Evolutionary conservation across 139 green algal genomes (phyloP).

Genomic region (Picochlorum sp.): DNA sequence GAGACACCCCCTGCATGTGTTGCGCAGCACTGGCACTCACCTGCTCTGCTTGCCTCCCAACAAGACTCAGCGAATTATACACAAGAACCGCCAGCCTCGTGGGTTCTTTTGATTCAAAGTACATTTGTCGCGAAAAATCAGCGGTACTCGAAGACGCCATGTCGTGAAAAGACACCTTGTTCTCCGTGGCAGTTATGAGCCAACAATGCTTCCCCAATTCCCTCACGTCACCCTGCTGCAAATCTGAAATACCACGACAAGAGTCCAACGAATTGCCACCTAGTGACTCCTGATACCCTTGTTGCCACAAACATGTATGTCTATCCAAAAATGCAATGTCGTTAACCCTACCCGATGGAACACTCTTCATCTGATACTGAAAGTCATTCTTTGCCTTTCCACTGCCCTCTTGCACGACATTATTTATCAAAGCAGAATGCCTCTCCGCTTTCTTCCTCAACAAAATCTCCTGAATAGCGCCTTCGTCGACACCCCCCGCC

Average conservation of each 20-base stretch:
- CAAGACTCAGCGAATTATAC: conserved; percentile 19
- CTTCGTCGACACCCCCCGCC: conserved; percentile 36
- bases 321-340: conserved; percentile 49
- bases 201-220: conserved; percentile 31
- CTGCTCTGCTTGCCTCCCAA: conserved; percentile 2
- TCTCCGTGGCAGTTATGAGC: conserved; percentile 50
- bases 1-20: conserved; percentile 4
- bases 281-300: conserved; percentile 29
- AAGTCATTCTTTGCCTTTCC: background rate
- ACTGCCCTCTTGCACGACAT: conserved; percentile 12
- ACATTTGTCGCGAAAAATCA: conserved; percentile 34
- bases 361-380: conserved; percentile 15
- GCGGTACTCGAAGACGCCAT: conserved; percentile 16
- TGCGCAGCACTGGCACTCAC: background rate
- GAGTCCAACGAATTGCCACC: conserved; percentile 25
- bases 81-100: conserved; percentile 38
- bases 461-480: conserved; percentile 38
- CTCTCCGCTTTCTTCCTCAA: conserved; percentile 40
- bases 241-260: conserved; percentile 18
- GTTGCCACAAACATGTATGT: conserved; percentile 45
- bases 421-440: conserved; percentile 22
- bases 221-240: conserved; percentile 26
- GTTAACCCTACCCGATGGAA: conserved; percentile 33
- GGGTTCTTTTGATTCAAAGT: conserved; percentile 38
- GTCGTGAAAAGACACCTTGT: conserved; percentile 52